Evolutionary conservation across 163 green algal genomes (phyloP), one percentile per base, ranked within the genome.

Genomic region (Chlorella variabilis): DNA sequence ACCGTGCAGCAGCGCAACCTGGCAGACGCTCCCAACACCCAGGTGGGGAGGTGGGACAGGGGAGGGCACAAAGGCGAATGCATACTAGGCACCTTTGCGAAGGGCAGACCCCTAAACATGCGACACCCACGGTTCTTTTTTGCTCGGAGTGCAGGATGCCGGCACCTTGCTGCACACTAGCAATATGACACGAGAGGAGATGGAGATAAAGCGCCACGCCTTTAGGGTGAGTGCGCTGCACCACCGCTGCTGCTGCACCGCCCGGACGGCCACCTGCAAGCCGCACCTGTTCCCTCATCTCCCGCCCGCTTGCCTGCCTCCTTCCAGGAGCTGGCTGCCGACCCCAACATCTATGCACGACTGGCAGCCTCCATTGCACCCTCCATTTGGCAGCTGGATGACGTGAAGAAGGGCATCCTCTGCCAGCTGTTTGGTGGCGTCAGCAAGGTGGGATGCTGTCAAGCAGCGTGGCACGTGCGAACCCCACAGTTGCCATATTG

Each of bases 321-420:
- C n/a, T n/a, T n/a, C n/a, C 54, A 86, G 79, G 85, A 69, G 23
- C 54, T 94, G 68, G 88, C 84, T 4, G 29, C 70, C 8, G 81
- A 87, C 42, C 94, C 92, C 18, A 84, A 95, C 59, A 93, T 99
- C 74, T 98, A 98, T 84, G 88, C 97, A 42, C 93, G 91, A 42
- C 90, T 99, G 71, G 84, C 93, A 13, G 88, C 86, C 34, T 96
- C 88, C 34, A 70, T 99, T 4, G 97, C 97, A 42, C 97, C 97
- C 45, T 96, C 92, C 80, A 98, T 99, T 80, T 99, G 94, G 92
- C 95, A 98, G 89, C 93, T 99, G 89, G 97, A 99, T 45, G 95
- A 99, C 84, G 91, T 99, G 75, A 99, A 99, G 89, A 97, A 96
- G 83, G 97, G 97, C n/a, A 85, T 99, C 61, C 91, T 99, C 41